These are phyloP conservation scores for Glebionis coronaria DNA, from an alignment of 129 eudicot species.

Conservation along the genomic window DNA sequence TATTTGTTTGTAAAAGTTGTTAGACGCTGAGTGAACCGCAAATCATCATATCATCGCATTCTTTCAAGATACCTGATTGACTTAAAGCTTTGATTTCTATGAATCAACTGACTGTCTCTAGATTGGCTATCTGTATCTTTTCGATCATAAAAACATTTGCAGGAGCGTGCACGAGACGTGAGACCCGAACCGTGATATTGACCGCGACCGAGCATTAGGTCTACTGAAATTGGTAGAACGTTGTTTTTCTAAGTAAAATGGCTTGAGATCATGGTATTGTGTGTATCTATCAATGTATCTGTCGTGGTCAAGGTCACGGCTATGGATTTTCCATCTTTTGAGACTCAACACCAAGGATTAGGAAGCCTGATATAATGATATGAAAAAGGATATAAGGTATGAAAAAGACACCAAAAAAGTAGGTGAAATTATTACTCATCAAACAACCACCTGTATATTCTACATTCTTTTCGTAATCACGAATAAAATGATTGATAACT, in stretches of 20 bases:
- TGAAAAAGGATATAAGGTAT: not conserved
- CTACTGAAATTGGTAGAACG: constrained; percentile 40
- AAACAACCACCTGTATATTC: constrained; percentile 46
- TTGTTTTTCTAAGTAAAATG: constrained; percentile 36
- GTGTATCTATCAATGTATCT: no score
- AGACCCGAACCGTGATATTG: constrained; percentile 56
- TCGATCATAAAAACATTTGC: constrained; percentile 44
- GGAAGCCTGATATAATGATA: constrained; percentile 40
- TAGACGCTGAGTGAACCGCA: constrained; percentile 39
- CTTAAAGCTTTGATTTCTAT: constrained; percentile 40
- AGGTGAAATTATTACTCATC: not conserved
- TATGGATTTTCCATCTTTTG: constrained; percentile 69
- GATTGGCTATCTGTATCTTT: constrained; percentile 33
- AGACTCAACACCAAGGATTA: constrained; percentile 60
- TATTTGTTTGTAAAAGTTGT: constrained; percentile 42
- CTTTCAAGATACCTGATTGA: constrained; percentile 42
- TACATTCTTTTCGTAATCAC: constrained; percentile 57
- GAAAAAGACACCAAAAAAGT: not conserved
- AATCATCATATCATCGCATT: constrained; percentile 42
- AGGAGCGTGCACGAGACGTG: constrained; percentile 40
- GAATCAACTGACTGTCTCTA: constrained; percentile 43
- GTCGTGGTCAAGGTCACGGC: no score
- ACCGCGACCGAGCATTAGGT: constrained; percentile 24
- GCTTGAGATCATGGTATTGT: constrained; percentile 38
- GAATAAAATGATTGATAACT: constrained; percentile 52